These are phyloP conservation scores for Letharia columbiana DNA, from an alignment of 495 filamentous ascomycete species.

Conservation along the genomic window DNA sequence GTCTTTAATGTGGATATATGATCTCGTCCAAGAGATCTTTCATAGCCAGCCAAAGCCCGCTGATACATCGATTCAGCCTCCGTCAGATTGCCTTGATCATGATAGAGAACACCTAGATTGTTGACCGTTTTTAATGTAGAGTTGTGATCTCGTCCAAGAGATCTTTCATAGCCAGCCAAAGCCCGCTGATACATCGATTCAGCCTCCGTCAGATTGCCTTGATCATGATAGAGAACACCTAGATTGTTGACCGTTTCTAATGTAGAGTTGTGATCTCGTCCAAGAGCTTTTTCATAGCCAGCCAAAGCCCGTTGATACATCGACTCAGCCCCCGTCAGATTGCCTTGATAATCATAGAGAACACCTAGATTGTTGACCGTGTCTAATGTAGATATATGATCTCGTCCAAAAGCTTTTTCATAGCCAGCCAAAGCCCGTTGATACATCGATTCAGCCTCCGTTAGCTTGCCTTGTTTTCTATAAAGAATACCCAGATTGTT, in stretches of 20 bases:
- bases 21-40: slow-evolving; percentile 30
- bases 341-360: slow-evolving; percentile 22
- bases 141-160: background rate
- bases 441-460: slow-evolving; percentile 24
- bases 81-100: slow-evolving; percentile 19
- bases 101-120: slow-evolving; percentile 20
- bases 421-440: slow-evolving; percentile 12
- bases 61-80: slow-evolving; percentile 25
- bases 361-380: slow-evolving; percentile 21
- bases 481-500: slow-evolving; percentile 25
- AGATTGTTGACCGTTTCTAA: slow-evolving; percentile 27
- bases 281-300: slow-evolving; percentile 25
- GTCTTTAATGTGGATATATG: slow-evolving; percentile 28
- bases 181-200: slow-evolving; percentile 31
- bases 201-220: slow-evolving; percentile 28
- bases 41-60: slow-evolving; percentile 14
- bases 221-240: slow-evolving; percentile 21
- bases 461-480: slow-evolving; percentile 23
- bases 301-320: slow-evolving; percentile 23
- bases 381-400: slow-evolving; percentile 29
- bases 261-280: slow-evolving; percentile 23
- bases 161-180: slow-evolving; percentile 31
- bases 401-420: slow-evolving; percentile 30
- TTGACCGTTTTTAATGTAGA: background rate
- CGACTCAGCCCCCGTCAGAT: slow-evolving; percentile 20